phyloP scores from a whole-genome alignment of 768 basidiomycete species.

The Suillus subalutaceus region DNA sequence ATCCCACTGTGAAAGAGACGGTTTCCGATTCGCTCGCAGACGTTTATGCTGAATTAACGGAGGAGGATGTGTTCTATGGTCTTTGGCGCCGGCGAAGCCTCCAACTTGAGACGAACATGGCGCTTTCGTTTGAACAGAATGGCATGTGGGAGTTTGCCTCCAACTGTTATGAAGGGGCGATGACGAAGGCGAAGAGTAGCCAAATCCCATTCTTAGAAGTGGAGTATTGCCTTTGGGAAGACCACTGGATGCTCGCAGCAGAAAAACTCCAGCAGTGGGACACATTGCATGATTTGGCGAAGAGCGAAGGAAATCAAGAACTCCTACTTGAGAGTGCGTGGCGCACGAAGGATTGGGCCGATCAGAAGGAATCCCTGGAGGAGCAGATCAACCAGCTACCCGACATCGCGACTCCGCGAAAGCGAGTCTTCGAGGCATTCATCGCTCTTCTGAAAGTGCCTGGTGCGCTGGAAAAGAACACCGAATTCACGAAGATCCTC shows the following conservation, averaged over 20 bases:
- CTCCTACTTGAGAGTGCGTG: conserved; percentile 94
- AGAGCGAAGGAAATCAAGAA: conserved; percentile 88
- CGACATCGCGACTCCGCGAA: conserved; percentile 91
- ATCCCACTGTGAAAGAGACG: conserved; percentile 76
- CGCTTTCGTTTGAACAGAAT: conserved; percentile 89
- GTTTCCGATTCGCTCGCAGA: conserved; percentile 92
- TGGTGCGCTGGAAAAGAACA: conserved; percentile 77
- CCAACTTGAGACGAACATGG: conserved; percentile 88
- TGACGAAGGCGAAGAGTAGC: conserved; percentile 80
- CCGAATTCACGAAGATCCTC: conserved; percentile 83
- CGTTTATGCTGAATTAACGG: conserved; percentile 91
- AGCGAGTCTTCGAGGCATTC: conserved; percentile 96
- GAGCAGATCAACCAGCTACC: conserved; percentile 78
- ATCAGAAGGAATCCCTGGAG: conserved; percentile 76
- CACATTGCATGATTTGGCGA: conserved; percentile 86
- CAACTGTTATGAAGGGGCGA: conserved; percentile 86
- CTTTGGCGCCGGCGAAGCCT: conserved; percentile 89
- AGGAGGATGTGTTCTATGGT: conserved; percentile 98
- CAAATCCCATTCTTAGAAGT: conserved; percentile 88
- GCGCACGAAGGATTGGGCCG: conserved; percentile 92
- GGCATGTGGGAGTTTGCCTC: conserved; percentile 97
- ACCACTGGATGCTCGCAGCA: conserved; percentile 96
- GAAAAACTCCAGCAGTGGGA: conserved; percentile 99
- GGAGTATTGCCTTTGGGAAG: conserved; percentile 98
- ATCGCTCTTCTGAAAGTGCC: conserved; percentile 87